phyloP scores from a whole-genome alignment of 164 flowering plant genomes.

The Amborella trichopoda region DNA sequence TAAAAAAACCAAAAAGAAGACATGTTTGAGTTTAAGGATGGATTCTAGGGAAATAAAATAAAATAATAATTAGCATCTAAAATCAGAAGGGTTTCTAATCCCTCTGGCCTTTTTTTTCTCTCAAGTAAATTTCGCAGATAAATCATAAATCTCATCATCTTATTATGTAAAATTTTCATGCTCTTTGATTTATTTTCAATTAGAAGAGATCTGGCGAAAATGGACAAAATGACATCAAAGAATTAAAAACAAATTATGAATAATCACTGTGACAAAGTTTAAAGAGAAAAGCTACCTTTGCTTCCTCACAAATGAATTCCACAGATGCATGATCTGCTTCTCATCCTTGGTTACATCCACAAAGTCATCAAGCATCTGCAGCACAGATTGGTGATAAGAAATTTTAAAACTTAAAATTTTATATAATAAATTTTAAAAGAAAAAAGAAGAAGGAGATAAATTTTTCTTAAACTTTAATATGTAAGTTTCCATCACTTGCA shows the following conservation, averaged over 20 bases:
- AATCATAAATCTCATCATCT: background rate
- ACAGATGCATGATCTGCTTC: slow-evolving; percentile 92
- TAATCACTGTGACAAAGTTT: background rate
- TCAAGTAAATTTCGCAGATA: too few relatives aligned
- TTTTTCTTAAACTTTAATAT: too few relatives aligned
- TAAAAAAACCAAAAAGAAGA: background rate
- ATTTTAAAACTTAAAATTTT: too few relatives aligned
- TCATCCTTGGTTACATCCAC: slow-evolving; percentile 92
- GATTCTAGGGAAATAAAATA: too few relatives aligned
- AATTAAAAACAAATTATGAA: background rate
- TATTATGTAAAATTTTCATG: background rate
- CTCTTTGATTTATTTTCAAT: background rate
- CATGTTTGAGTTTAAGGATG: too few relatives aligned
- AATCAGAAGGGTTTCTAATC: too few relatives aligned
- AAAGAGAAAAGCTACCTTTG: slow-evolving; percentile 39
- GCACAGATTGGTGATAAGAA: too few relatives aligned
- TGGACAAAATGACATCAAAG: background rate
- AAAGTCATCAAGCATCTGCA: slow-evolving; percentile 99
- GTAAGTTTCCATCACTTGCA: too few relatives aligned
- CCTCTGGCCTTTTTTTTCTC: too few relatives aligned
- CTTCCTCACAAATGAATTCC: slow-evolving; percentile 97
- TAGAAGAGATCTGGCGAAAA: background rate
- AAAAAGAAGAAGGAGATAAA: too few relatives aligned
- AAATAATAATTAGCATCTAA: too few relatives aligned
- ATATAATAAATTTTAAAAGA: too few relatives aligned